Evolutionary conservation across 2,329 filamentous ascomycete genomes (phyloP).

Genomic region (Arthroderma sp.): DNA sequence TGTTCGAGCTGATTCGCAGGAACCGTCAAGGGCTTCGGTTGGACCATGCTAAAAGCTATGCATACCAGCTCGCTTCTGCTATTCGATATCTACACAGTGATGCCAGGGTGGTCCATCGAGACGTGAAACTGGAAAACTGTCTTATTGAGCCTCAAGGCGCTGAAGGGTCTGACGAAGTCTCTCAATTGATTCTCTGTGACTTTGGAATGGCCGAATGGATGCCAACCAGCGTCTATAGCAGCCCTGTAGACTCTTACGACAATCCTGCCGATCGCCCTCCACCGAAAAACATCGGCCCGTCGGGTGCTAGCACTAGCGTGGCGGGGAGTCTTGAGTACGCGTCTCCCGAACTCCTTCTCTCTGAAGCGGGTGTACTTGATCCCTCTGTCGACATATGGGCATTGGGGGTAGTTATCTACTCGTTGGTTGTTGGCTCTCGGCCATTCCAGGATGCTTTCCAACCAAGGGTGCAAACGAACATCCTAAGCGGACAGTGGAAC

Average conservation of each 20-base stretch:
- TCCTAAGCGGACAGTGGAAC: constrained; percentile 48
- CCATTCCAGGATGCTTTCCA: constrained; percentile 51
- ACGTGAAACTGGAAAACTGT: constrained; percentile 58
- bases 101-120: constrained; percentile 51
- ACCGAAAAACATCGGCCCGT: constrained; percentile 39
- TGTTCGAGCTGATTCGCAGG: constrained; percentile 49
- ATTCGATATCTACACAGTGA: constrained; percentile 56
- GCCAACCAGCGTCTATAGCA: constrained; percentile 40
- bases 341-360: constrained; percentile 34
- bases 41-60: constrained; percentile 45
- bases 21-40: constrained; percentile 41
- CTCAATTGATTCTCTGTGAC: constrained; percentile 50
- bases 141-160: constrained; percentile 37
- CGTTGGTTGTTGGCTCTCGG: constrained; percentile 46
- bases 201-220: constrained; percentile 60
- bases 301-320: constrained; percentile 43
- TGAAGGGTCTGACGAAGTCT: constrained; percentile 28
- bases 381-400: constrained; percentile 54
- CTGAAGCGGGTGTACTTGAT: constrained; percentile 27
- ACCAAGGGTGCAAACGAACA: constrained; percentile 46
- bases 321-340: constrained; percentile 48
- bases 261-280: constrained; percentile 35
- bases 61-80: constrained; percentile 50
- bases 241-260: constrained; percentile 38
- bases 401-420: constrained; percentile 50